Base-by-base conservation (phyloP, 148 eudicot genomes). In the Drosera capensis region DNA sequence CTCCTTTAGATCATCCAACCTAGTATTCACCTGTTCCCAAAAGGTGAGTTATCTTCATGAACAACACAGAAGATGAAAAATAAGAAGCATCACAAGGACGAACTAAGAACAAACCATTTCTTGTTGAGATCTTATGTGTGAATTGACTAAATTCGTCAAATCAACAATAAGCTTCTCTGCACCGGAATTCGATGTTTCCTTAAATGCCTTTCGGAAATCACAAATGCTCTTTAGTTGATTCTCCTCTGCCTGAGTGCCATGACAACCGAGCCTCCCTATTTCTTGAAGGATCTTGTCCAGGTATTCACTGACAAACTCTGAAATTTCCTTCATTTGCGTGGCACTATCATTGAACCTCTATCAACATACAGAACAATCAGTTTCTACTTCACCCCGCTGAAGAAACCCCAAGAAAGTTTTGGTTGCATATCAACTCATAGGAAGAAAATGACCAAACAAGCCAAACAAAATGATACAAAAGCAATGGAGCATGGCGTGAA, bases 161-260 rank as follows among this genome's bases (percentile, higher is more conserved):
- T 78, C 95, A 63, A 88, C 76, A 60, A 90, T 82, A 49, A 90
- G 86, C 51, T 85, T 90, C 51, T 80, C 82, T 45, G 85, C 80
- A 30, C 76, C 88, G 25, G 77, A 73, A 54, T 62, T 71, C 8
- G 88, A 73, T 51, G 74, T 93, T 55, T 80, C 94, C 99, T 90
- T 79, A 54, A 73, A 85, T 21, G 79, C 81, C 67, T 71, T 74
- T 60, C 67, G 82, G 56, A 90, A 81, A 23, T 78, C 93, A 58
- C 57, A 65, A 40, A 90, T 78, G 51, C 68, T 73, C 45, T 59
- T 65, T 11, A 63, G 57, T 61, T 85, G 93, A 64, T 65, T 51
- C 59, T 71, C 76, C 63, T 80, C 82, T 50, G n/a, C n/a, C n/a
- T n/a, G n/a, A n/a, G 66, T 66, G 16, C 80, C 78, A 62, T 81